Evolutionary conservation across 805 yeast species (phyloP).

Genomic region (Ogataea nakhonphanomensis): DNA sequence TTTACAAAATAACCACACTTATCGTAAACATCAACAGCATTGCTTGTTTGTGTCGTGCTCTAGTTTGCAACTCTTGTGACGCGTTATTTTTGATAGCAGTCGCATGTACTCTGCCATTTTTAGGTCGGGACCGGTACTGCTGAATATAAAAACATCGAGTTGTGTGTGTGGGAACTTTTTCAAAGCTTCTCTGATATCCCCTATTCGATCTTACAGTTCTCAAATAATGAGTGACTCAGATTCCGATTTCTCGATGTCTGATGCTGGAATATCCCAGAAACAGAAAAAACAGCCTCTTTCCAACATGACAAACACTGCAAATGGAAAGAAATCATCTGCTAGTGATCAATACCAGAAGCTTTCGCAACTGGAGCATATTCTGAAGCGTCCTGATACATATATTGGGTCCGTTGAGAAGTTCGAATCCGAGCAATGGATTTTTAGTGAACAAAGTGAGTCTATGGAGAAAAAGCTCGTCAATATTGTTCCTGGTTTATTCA

Average conservation of each 20-base stretch:
- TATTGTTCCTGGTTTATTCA: slow-evolving; percentile 93
- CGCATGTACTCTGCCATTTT: slow-evolving; percentile 13
- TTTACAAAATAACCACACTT: background rate
- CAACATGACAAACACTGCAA: slow-evolving; percentile 24
- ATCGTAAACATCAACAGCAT: slow-evolving; percentile 1
- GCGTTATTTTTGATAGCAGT: background rate
- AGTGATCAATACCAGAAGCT: slow-evolving; percentile 87
- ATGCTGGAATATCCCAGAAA: slow-evolving; percentile 4
- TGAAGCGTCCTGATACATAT: slow-evolving; percentile 97
- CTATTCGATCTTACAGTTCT: slow-evolving; percentile 1
- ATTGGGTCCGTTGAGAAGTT: slow-evolving; percentile 90
- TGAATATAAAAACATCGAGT: slow-evolving; percentile 7
- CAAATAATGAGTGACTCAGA: slow-evolving; percentile 15
- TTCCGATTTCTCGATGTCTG: slow-evolving; percentile 11
- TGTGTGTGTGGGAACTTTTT: slow-evolving; percentile 8
- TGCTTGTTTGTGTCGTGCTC: background rate
- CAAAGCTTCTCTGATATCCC: slow-evolving; percentile 1
- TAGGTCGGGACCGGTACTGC: slow-evolving; percentile 6
- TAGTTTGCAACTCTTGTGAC: slow-evolving; percentile 1
- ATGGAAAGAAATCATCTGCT: slow-evolving; percentile 32
- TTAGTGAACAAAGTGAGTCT: slow-evolving; percentile 57
- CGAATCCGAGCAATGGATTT: slow-evolving; percentile 81
- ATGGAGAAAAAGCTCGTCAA: slow-evolving; percentile 61
- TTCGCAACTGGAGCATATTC: slow-evolving; percentile 91
- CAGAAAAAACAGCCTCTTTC: slow-evolving; percentile 37